Base-by-base conservation (phyloP, 306 rosid species). In the Prinsepia uniflora region DNA sequence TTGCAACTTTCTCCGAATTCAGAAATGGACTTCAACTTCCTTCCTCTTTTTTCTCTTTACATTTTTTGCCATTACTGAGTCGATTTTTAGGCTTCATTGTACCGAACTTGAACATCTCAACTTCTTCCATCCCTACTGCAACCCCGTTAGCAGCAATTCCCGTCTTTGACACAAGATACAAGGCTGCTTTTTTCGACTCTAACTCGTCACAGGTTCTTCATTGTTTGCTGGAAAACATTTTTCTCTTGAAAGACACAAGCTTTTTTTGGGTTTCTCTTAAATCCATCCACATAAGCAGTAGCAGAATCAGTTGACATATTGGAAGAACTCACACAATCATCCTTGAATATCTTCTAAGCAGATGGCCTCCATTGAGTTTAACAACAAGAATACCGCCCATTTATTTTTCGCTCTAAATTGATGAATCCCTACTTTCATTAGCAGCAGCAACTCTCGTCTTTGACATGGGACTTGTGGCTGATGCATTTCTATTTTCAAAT, bases 331-430 rank as follows among this genome's bases (percentile, higher is more conserved):
- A 24, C 30, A 24, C 1, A 24, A 24, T 24, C 30, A 24, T 68
- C 77, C 88, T 79, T 24, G 86, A 69, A 64, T 88, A 73, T 86
- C 72, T 84, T 71, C 88, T 70, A 46, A 10, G 63, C 52, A 61
- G 67, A 47, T 43, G 36, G 44, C 34, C 76, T 81, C 52, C 74
- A 50, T 20, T 47, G 18, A 8, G 63, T 39, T 84, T 82, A 20
- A 79, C 78, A 76, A 69, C 43, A 39, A 61, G 41, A 62, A 75
- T 82, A 61, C 30, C 30, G n/a, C n/a, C n/a, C n/a, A n/a, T n/a
- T n/a, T n/a, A n/a, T n/a, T n/a, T n/a, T n/a, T n/a, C n/a, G n/a
- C n/a, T n/a, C n/a, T n/a, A n/a, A n/a, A n/a, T n/a, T n/a, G n/a
- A n/a, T n/a, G n/a, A n/a, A n/a, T n/a, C n/a, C n/a, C n/a, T n/a